Evolutionary conservation across 1,284 basidiomycete genomes (phyloP), one percentile per base, ranked within the genome.

Genomic region (Blastosporella zonata): DNA sequence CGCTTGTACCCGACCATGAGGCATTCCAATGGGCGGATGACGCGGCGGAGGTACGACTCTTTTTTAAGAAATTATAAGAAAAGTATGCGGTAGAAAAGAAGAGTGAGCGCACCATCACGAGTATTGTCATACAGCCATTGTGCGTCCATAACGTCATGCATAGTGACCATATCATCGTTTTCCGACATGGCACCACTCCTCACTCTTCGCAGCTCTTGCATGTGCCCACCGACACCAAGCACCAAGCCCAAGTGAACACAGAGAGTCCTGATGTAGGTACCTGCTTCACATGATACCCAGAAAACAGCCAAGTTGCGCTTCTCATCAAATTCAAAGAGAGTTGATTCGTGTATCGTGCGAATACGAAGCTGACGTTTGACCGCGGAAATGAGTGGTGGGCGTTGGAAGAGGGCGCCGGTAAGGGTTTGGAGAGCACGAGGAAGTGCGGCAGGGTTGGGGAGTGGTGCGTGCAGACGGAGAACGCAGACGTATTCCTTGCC

Each of bases 401-500:
- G 89, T 77, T 99, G 97, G 78, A 99, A 99, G 52, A 99, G 84
- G 13, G 97, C 97, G 62, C 97, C 97, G 40, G 94, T 98, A 49
- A 99, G 78, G 36, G 97, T 99, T 71, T 98, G 94, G 55, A 99
- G 82, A 27, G 93, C 93, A 54, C 95, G 85, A 41, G 94, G 90
- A 55, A 99, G 84, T 34, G 90, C 83, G 56, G 92, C 82, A 51
- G 93, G 87, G 60, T 87, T 87, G 33, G 85, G 77, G 22, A 98
- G 80, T 47, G 75, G 74, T 55, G 88, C 85, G 74, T 99, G 97
- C 43, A 99, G 77, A 54, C 97, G 87, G 29, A 98, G 78, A 43
- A 99, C 94, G 63, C 91, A 93, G 55, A 99, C 95, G 67, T 99
- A 99, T 70, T 99, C 96, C 77, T 99, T 99, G 62, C 96, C 96